phyloP scores from a whole-genome alignment of 2,329 filamentous ascomycete species.

The Aspergillus transmontanensis region DNA sequence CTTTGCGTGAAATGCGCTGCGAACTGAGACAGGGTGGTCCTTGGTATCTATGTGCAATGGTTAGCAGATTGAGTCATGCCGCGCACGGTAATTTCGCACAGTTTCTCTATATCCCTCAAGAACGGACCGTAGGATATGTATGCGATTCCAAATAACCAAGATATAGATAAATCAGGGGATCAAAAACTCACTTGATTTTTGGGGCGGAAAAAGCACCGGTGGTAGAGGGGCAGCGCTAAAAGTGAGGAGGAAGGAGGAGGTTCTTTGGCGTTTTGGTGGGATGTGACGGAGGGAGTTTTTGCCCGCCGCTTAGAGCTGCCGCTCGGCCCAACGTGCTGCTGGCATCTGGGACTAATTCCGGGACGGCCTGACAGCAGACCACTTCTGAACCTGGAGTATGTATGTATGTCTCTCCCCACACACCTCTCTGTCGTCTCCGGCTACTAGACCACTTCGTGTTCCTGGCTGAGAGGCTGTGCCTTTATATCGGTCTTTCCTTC shows the following conservation, averaged over 20 bases:
- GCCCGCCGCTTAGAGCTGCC: conserved; percentile 18
- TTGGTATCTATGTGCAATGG: conserved; percentile 12
- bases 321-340: conserved; percentile 19
- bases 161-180: not conserved
- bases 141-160: not conserved
- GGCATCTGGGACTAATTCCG: conserved; percentile 2
- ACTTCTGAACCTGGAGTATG: conserved; percentile 5
- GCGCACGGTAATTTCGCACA: conserved; percentile 2
- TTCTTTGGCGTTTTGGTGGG: conserved; percentile 14
- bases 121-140: not conserved
- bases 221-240: conserved; percentile 1
- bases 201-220: not conserved
- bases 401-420: conserved; percentile 8
- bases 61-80: conserved; percentile 9
- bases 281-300: conserved; percentile 23
- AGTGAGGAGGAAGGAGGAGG: conserved; percentile 9
- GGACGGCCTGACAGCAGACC: conserved; percentile 6
- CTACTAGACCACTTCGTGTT: conserved; percentile 6
- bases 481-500: conserved; percentile 4
- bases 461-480: conserved; percentile 6
- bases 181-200: not conserved
- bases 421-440: conserved; percentile 14
- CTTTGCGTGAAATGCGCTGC: not conserved
- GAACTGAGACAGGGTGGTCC: not conserved
- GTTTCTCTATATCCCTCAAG: not conserved